Conservation (phyloP, 176 grass and related monocot species). For the Pontederia crassipes region DNA sequence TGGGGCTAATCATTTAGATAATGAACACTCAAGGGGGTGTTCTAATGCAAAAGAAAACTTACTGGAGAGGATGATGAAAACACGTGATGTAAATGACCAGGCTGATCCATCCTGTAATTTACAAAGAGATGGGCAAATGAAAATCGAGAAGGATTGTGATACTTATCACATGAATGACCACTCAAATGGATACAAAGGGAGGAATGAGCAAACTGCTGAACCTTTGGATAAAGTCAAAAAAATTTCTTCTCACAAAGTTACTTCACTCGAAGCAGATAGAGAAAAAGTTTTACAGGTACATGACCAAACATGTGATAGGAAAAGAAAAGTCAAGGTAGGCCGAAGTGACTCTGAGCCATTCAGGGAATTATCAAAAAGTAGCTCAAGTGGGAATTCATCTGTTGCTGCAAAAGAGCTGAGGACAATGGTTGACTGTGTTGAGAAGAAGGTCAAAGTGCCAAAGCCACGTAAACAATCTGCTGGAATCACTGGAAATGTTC, state of each 20-base stretch:
- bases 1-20: slow-evolving; percentile 22
- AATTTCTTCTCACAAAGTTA: slow-evolving; percentile 18
- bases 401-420: slow-evolving; percentile 27
- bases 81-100: slow-evolving; percentile 30
- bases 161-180: slow-evolving; percentile 9
- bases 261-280: slow-evolving; percentile 20
- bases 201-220: slow-evolving; percentile 11
- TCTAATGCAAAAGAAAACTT: slow-evolving; percentile 44
- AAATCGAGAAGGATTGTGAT: slow-evolving; percentile 23
- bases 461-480: slow-evolving; percentile 32
- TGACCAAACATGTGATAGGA: slow-evolving; percentile 22
- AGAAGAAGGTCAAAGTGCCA: slow-evolving; percentile 40
- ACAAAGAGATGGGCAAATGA: slow-evolving; percentile 56
- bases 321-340: slow-evolving; percentile 23
- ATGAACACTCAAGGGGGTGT: slow-evolving; percentile 31
- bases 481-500: background rate
- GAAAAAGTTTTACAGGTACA: slow-evolving; percentile 21
- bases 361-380: slow-evolving; percentile 15
- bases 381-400: slow-evolving; percentile 23
- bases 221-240: slow-evolving; percentile 21
- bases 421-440: slow-evolving; percentile 20
- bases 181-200: slow-evolving; percentile 23
- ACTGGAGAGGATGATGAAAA: slow-evolving; percentile 29
- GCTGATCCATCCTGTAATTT: slow-evolving; percentile 32
- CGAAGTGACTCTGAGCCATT: slow-evolving; percentile 21